phyloP scores from a whole-genome alignment of 1,284 basidiomycete species.

The Cutaneotrichosporon daszewskae region DNA sequence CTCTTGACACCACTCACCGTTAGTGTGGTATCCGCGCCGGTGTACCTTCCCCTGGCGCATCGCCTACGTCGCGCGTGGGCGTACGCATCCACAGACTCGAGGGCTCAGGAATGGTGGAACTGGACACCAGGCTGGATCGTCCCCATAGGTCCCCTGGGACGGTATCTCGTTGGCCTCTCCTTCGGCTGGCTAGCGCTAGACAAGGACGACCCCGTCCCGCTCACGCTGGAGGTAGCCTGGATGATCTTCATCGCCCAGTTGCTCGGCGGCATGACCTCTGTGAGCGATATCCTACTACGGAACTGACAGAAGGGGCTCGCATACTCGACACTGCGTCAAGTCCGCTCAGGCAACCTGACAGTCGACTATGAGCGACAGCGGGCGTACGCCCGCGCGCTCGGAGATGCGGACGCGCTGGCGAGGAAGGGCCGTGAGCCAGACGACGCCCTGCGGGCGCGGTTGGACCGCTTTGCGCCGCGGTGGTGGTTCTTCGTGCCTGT shows the following conservation, averaged over 20 bases:
- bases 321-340: constrained; percentile 15
- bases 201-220: too few relatives aligned
- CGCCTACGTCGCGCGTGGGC: constrained; percentile 22
- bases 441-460: background rate
- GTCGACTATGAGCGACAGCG: constrained; percentile 29
- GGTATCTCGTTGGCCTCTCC: constrained; percentile 24
- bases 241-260: constrained; percentile 23
- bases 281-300: constrained; percentile 12
- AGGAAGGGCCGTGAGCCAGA: constrained; percentile 1
- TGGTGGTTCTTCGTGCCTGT: constrained; percentile 32
- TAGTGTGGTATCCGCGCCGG: constrained; percentile 20
- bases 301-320: constrained; percentile 26
- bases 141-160: constrained; percentile 33
- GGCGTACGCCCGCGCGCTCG: constrained; percentile 16
- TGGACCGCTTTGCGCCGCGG: constrained; percentile 14
- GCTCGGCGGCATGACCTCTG: constrained; percentile 25
- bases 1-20: constrained; percentile 23
- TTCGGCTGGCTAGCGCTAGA: constrained; percentile 37
- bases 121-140: constrained; percentile 35
- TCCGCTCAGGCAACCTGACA: constrained; percentile 26
- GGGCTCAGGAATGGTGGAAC: constrained; percentile 30
- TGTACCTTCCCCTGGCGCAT: constrained; percentile 10
- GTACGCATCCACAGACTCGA: too few relatives aligned
- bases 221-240: constrained; percentile 23
- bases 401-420: background rate